Evolutionary conservation across 2,329 filamentous ascomycete genomes (phyloP), one percentile per base, ranked within the genome.

Genomic region (Verticillium longisporum): DNA sequence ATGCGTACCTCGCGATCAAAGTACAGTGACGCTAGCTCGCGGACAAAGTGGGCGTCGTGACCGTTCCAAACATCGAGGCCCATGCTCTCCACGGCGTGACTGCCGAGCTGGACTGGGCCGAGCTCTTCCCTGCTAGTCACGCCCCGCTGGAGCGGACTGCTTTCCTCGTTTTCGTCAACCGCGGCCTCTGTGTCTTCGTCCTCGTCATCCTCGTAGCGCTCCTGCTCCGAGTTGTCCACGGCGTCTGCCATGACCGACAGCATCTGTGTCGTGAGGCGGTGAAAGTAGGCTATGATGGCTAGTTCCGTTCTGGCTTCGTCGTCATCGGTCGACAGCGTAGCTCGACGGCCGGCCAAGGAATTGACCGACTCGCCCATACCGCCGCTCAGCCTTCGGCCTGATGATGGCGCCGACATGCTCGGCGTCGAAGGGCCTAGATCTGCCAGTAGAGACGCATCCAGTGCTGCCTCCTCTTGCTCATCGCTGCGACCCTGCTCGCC

Each of bases 21-120:
- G 75, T 91, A 94, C 65, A 83, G 74, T 64, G 73, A 79, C 55
- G 84, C 77, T 58, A 90, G 77, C 60, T 87, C 86, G 64, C 77
- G 77, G 15, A 91, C 82, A 69, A 93, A 94, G 2, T 78, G 78
- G n/a, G 83, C 84, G 70, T 94, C 91, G 15, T 78, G 78, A 36
- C 82, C 78, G 70, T 88, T 92, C 90, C 90, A 95, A 1, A 87
- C 80, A 67, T 95, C 91, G 21, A 95, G 80, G 0, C 91, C 91
- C 86, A 94, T 89, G 55, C 81, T 78, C 62, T 85, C 82, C 57
- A 94, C 72, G 60, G 89, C 85, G 32, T 87, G 86, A 65, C 83
- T 85, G 64, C 82, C 83, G 26, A 94, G 76, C 13, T 80, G 78
- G 57, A 90, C 74, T 75, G 67, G 57, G 10, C 75, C n/a, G 69